Conservation (phyloP, 768 basidiomycete species). For the Tylopilus sp. region DNA sequence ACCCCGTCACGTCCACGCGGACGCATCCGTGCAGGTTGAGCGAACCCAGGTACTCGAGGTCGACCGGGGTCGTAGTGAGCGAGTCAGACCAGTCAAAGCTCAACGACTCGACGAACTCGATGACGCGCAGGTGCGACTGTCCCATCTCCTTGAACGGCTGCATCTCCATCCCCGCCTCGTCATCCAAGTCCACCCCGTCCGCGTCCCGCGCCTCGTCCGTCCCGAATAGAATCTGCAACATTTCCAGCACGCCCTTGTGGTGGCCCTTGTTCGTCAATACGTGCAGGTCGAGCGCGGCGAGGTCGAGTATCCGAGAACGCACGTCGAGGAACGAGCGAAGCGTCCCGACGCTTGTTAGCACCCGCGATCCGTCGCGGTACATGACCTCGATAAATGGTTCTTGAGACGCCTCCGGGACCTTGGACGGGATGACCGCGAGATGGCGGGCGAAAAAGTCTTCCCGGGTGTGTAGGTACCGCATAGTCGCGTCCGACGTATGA, state of each 20-base stretch:
- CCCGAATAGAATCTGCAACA: slow-evolving; percentile 81
- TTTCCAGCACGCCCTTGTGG: slow-evolving; percentile 64
- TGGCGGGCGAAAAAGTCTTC: slow-evolving; percentile 90
- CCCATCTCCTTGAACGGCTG: slow-evolving; percentile 67
- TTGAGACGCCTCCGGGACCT: slow-evolving; percentile 47
- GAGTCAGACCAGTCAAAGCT: slow-evolving; percentile 88
- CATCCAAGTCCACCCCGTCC: slow-evolving; percentile 37
- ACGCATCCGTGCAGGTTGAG: slow-evolving; percentile 71
- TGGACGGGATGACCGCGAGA: slow-evolving; percentile 70
- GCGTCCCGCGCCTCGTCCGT: slow-evolving; percentile 50
- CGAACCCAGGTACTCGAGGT: slow-evolving; percentile 61
- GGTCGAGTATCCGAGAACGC: slow-evolving; percentile 81
- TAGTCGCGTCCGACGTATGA: slow-evolving; percentile 73
- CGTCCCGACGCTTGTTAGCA: slow-evolving; percentile 63
- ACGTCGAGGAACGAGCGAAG: slow-evolving; percentile 76
- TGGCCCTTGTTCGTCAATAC: slow-evolving; percentile 78
- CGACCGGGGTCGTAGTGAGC: slow-evolving; percentile 51
- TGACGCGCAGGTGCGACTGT: slow-evolving; percentile 80
- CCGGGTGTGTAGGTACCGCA: slow-evolving; percentile 81
- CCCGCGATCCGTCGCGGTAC: slow-evolving; percentile 69
- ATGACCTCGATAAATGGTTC: slow-evolving; percentile 54
- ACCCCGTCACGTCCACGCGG: slow-evolving; percentile 65
- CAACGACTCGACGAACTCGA: slow-evolving; percentile 84
- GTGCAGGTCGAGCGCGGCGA: slow-evolving; percentile 85
- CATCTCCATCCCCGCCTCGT: slow-evolving; percentile 35